A percentile compares a stretch with the other conserved stretches of the same genome.
Conservation (phyloP, 176 grass and related monocot genomes). For the Tillandsia leiboldiana region DNA sequence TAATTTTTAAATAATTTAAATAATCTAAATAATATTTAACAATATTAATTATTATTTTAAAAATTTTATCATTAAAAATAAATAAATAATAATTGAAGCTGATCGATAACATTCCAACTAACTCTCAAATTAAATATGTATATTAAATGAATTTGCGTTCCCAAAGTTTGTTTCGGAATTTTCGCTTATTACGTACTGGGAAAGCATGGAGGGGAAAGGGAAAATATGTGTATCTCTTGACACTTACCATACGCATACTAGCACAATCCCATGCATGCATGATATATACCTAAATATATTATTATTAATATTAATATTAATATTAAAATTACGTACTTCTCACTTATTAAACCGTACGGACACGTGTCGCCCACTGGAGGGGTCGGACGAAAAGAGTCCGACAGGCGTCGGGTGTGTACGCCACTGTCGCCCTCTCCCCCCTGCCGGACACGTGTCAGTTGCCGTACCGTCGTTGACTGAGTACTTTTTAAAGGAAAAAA, state of each 20-base stretch:
- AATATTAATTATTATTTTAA: no score
- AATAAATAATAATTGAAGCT: no score
- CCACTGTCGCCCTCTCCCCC: constrained; percentile 1
- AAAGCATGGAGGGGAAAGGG: no score
- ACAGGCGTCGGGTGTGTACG: not conserved
- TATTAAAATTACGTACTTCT: not conserved
- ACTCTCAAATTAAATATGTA: no score
- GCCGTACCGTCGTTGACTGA: constrained; percentile 1
- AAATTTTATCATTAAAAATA: no score
- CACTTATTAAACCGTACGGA: not conserved
- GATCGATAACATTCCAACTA: no score
- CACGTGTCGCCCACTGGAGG: not conserved
- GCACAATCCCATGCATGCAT: not conserved
- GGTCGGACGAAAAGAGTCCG: not conserved
- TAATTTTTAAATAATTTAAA: no score
- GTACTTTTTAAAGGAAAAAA: not conserved
- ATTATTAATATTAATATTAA: not conserved
- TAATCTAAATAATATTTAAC: no score
- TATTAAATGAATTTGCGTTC: no score
- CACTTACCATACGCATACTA: not conserved
- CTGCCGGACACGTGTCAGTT: not conserved
- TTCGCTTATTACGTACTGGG: no score
- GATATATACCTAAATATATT: not conserved
- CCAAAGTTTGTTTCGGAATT: no score
- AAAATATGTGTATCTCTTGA: no score